A percentile compares a stretch with the other conserved stretches of the same genome.
Evolutionary conservation across 306 rosid genomes (phyloP).

Genomic region (Malus sieversii): DNA sequence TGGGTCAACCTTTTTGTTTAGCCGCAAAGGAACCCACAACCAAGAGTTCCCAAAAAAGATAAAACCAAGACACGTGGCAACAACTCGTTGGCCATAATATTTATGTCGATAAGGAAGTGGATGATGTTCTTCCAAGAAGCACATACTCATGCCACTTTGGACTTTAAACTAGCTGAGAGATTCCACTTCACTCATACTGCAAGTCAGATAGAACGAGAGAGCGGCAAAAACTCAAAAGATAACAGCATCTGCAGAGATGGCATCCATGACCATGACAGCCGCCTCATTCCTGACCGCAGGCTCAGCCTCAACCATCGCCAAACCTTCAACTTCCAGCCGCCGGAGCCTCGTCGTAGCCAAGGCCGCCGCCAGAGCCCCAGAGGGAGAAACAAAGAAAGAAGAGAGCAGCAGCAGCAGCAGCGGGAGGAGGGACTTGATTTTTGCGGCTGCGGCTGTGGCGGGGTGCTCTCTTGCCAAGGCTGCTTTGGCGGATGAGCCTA

Average conservation of each 20-base stretch:
- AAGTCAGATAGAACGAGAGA: background rate
- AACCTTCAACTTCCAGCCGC: slow-evolving; percentile 6
- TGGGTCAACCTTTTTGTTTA: background rate
- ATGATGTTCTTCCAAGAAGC: slow-evolving; percentile 13
- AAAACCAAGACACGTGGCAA: slow-evolving; percentile 32
- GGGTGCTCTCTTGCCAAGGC: slow-evolving; percentile 40
- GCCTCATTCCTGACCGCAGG: slow-evolving; percentile 29
- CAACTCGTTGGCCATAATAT: slow-evolving; percentile 12
- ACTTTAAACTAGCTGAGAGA: background rate
- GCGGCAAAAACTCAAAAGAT: background rate
- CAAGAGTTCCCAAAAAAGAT: slow-evolving; percentile 13
- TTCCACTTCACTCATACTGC: background rate
- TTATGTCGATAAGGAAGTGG: slow-evolving; percentile 34
- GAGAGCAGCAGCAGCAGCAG: slow-evolving; percentile 13
- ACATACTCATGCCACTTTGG: slow-evolving; percentile 3
- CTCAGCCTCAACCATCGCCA: slow-evolving; percentile 22
- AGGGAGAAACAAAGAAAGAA: slow-evolving; percentile 15
- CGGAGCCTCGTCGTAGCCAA: slow-evolving; percentile 30
- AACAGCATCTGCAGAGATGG: slow-evolving; percentile 22
- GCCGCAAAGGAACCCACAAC: background rate
- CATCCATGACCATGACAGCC: slow-evolving; percentile 44
- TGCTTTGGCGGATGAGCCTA: slow-evolving; percentile 53
- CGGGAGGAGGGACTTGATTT: slow-evolving; percentile 53
- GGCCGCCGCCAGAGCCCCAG: slow-evolving; percentile 29
- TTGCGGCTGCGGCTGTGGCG: slow-evolving; percentile 37